Conservation (phyloP, 1,284 basidiomycete species). For the Bjerkandera adusta region DNA sequence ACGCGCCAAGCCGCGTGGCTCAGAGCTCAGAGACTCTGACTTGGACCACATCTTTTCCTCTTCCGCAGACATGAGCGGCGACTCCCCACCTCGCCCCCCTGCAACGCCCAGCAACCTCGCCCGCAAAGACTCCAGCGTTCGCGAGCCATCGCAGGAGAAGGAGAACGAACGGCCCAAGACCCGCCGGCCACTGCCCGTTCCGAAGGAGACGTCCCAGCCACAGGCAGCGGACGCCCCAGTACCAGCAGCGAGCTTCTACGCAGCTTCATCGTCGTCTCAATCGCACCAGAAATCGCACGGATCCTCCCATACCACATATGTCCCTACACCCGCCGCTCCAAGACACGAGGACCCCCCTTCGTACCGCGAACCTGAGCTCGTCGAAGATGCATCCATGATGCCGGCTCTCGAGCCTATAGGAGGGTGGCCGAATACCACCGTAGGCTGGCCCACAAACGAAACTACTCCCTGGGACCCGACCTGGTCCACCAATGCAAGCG, state of each 20-base stretch:
- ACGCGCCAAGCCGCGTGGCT: conserved; percentile 9
- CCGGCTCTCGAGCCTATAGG: conserved; percentile 22
- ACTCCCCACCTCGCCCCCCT: conserved; percentile 8
- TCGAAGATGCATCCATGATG: conserved; percentile 34
- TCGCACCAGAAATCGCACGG: conserved; percentile 22
- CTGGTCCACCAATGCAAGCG: conserved; percentile 2
- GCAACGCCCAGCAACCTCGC: conserved; percentile 1
- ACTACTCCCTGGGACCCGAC: conserved; percentile 4
- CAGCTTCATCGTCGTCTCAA: conserved; percentile 14
- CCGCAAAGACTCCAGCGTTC: neutral
- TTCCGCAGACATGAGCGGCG: conserved; percentile 9
- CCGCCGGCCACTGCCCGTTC: conserved; percentile 11
- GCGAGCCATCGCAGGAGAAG: conserved; percentile 11
- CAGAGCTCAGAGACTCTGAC: conserved; percentile 5
- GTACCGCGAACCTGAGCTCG: conserved; percentile 48
- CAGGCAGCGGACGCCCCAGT: conserved; percentile 15
- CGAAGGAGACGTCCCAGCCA: conserved; percentile 9
- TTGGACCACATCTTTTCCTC: conserved; percentile 1
- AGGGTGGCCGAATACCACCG: neutral
- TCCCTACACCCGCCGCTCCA: conserved; percentile 16
- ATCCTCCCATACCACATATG: conserved; percentile 31
- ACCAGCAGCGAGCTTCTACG: conserved; percentile 20
- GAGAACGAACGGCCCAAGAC: conserved; percentile 15
- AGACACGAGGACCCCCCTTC: conserved; percentile 26
- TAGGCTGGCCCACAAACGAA: neutral